phyloP scores from a whole-genome alignment of 2,329 filamentous ascomycete genomes.

The Curvularia eragrostidis region DNA sequence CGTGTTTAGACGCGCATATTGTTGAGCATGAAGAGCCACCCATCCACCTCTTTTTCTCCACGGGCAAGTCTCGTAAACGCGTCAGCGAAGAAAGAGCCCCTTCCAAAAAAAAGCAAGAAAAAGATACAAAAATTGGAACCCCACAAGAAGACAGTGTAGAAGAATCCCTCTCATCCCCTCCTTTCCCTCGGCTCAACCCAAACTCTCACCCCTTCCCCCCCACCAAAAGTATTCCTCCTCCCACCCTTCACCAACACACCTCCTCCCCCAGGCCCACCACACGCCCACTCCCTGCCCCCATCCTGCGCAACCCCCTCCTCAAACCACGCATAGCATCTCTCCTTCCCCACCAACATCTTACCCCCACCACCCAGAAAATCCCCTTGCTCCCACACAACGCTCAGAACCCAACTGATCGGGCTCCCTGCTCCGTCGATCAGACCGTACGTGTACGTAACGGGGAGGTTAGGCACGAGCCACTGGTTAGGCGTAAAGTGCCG shows the following conservation, averaged over 20 bases:
- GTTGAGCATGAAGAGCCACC: too few relatives aligned
- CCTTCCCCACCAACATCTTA: background rate
- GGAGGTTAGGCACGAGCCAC: background rate
- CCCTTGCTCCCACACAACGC: background rate
- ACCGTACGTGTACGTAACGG: background rate
- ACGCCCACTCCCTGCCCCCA: background rate
- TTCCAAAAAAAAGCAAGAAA: too few relatives aligned
- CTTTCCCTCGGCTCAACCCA: slow-evolving; percentile 5
- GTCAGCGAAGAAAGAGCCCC: too few relatives aligned
- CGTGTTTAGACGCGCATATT: too few relatives aligned
- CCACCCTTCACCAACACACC: background rate
- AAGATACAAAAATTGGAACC: too few relatives aligned
- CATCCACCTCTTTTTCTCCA: too few relatives aligned
- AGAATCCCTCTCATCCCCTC: too few relatives aligned
- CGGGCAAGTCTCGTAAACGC: too few relatives aligned
- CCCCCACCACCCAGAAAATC: background rate
- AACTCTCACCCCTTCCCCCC: background rate
- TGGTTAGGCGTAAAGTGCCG: background rate
- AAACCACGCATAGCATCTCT: background rate
- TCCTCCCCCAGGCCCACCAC: too few relatives aligned
- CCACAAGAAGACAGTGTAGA: background rate
- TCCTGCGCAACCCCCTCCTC: too few relatives aligned
- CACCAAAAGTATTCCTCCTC: background rate
- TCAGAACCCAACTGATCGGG: background rate
- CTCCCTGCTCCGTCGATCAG: background rate